Evolutionary conservation across 2,329 filamentous ascomycete species (phyloP).

Genomic region (Curvularia spicifera): DNA sequence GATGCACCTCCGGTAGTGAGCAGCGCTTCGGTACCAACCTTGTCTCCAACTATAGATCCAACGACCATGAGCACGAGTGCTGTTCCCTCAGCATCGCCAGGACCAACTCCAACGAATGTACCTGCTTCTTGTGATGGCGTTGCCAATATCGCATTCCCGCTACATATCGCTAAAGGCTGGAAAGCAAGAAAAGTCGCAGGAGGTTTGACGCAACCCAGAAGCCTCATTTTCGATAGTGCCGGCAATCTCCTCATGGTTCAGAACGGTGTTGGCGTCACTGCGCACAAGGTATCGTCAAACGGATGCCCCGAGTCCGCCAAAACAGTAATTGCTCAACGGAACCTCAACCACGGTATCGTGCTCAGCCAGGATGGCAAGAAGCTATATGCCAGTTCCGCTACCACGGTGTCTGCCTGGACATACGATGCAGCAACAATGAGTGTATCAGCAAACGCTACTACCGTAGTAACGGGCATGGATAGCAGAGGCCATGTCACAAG

Average conservation of each 20-base stretch:
- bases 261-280: conserved; percentile 48
- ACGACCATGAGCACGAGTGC: too few relatives aligned
- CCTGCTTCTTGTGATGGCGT: too few relatives aligned
- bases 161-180: too few relatives aligned
- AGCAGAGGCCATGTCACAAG: conserved; percentile 37
- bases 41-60: too few relatives aligned
- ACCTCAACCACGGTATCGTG: conserved; percentile 41
- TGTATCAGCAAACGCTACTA: conserved; percentile 40
- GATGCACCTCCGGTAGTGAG: not conserved
- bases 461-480: conserved; percentile 38
- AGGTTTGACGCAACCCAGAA: conserved; percentile 40
- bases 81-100: too few relatives aligned
- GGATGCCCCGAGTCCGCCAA: conserved; percentile 37
- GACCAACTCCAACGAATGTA: too few relatives aligned
- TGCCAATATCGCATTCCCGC: too few relatives aligned
- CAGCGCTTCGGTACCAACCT: not conserved
- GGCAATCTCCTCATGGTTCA: conserved; percentile 53
- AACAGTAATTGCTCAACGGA: conserved; percentile 30
- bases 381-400: conserved; percentile 39
- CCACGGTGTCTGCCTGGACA: conserved; percentile 34
- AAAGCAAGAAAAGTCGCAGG: too few relatives aligned
- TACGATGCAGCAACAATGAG: conserved; percentile 33
- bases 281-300: conserved; percentile 47
- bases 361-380: conserved; percentile 39
- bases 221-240: conserved; percentile 48